Evolutionary conservation across 257 asterid genomes (phyloP).

Genomic region (Petrea volubilis): DNA sequence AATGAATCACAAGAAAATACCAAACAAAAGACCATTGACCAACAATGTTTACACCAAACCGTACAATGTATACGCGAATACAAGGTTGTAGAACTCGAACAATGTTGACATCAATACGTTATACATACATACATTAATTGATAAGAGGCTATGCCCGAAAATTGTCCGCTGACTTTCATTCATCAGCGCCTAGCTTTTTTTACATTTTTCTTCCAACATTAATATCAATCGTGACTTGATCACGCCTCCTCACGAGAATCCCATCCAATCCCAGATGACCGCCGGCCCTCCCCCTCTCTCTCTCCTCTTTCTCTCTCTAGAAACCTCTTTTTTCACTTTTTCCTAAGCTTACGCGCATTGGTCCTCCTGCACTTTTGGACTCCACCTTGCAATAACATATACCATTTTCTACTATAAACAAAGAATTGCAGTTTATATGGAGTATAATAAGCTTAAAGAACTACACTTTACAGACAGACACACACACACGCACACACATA

Average conservation of each 20-base stretch:
- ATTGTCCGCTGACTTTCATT: neutral
- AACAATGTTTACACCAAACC: neutral
- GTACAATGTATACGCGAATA: neutral
- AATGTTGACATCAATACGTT: neutral
- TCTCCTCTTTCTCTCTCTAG: neutral
- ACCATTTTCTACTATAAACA: neutral
- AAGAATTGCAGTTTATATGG: neutral
- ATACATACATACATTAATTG: too few species aligned
- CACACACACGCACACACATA: too few species aligned
- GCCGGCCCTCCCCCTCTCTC: conserved; percentile 14
- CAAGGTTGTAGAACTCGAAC: neutral
- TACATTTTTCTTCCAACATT: neutral
- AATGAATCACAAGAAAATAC: too few species aligned
- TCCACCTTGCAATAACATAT: neutral
- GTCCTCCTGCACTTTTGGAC: conserved; percentile 18
- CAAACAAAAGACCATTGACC: neutral
- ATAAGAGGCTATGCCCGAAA: neutral
- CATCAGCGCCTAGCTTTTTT: neutral
- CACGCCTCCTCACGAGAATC: conserved; percentile 30
- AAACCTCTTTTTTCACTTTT: conserved; percentile 2
- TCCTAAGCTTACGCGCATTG: conserved; percentile 21
- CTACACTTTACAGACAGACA: neutral
- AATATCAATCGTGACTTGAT: conserved; percentile 20
- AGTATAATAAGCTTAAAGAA: neutral
- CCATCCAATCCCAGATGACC: conserved; percentile 28